Evolutionary conservation across 805 yeast genomes (phyloP).

Genomic region (Yarrowia deformans): DNA sequence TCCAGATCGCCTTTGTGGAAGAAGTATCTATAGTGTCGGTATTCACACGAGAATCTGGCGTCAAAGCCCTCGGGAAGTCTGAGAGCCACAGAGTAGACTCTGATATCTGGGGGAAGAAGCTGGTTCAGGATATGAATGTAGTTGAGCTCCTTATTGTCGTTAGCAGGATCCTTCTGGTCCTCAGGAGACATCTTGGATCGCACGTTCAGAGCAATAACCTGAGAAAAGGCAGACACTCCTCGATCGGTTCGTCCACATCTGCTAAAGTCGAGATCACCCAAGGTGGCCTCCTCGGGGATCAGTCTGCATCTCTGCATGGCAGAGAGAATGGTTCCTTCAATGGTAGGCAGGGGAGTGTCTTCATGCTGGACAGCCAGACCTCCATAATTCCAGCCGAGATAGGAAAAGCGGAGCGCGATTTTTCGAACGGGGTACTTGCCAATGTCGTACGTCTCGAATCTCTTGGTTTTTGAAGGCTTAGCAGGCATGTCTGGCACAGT

Average conservation of each 20-base stretch:
- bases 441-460: conserved; percentile 66
- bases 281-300: conserved; percentile 11
- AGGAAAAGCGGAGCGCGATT: conserved; percentile 83
- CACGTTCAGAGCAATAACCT: conserved; percentile 81
- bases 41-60: conserved; percentile 90
- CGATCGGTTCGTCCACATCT: conserved; percentile 95
- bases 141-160: conserved; percentile 74
- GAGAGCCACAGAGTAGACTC: conserved; percentile 80
- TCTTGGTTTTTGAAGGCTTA: conserved; percentile 45
- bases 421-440: conserved; percentile 67
- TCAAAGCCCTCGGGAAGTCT: conserved; percentile 85
- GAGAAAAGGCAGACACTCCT: conserved; percentile 98
- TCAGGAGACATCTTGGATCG: conserved; percentile 71
- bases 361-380: conserved; percentile 81
- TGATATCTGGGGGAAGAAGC: conserved; percentile 78
- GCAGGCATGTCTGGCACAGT: conserved; percentile 10
- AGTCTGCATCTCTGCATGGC: conserved; percentile 61
- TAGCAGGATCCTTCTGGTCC: conserved; percentile 63
- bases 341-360: conserved; percentile 82
- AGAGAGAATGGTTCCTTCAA: conserved; percentile 76
- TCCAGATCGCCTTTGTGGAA: conserved; percentile 63
- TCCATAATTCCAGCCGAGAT: conserved; percentile 90
- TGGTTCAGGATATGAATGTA: conserved; percentile 79
- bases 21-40: conserved; percentile 84
- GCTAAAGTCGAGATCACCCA: conserved; percentile 68